A percentile compares a stretch with the other conserved stretches of the same genome.
Evolutionary conservation across 768 basidiomycete genomes (phyloP).

Genomic region (Trametopsis cervina): DNA sequence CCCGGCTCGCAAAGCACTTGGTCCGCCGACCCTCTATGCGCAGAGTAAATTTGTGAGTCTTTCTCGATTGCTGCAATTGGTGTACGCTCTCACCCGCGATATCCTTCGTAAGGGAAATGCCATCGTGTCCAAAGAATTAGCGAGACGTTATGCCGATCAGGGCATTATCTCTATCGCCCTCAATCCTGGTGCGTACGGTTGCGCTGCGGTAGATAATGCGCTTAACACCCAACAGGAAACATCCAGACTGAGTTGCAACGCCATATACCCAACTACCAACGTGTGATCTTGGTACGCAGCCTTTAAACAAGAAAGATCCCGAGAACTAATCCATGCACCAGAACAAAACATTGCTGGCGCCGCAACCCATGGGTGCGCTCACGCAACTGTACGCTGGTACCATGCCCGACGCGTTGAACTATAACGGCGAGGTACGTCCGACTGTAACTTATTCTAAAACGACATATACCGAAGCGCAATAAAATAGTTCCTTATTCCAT

Average conservation of each 20-base stretch:
- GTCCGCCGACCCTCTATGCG: conserved; percentile 11
- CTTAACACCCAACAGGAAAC: not conserved
- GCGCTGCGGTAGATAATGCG: no score
- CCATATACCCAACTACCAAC: not conserved
- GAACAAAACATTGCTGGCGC: no score
- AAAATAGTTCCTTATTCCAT: conserved; percentile 23
- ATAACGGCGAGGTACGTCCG: conserved; percentile 34
- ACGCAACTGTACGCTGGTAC: conserved; percentile 40
- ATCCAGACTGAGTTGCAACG: not conserved
- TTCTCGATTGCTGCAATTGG: not conserved
- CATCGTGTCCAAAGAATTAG: conserved; percentile 38
- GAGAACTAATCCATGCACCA: no score
- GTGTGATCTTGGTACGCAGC: not conserved
- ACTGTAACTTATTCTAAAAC: not conserved
- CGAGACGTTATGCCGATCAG: conserved; percentile 37
- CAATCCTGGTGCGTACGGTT: conserved; percentile 34
- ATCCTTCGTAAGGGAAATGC: conserved; percentile 36
- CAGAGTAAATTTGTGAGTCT: conserved; percentile 34
- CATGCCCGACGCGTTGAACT: conserved; percentile 27
- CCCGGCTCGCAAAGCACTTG: conserved; percentile 10
- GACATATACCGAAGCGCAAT: no score
- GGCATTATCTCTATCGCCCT: conserved; percentile 40
- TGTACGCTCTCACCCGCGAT: no score
- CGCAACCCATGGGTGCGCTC: conserved; percentile 32
- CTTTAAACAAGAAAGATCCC: no score